These are phyloP conservation scores for Parasarocladium wereldwijsianum DNA, from an alignment of 2,329 filamentous ascomycete species.

Conservation along the genomic window DNA sequence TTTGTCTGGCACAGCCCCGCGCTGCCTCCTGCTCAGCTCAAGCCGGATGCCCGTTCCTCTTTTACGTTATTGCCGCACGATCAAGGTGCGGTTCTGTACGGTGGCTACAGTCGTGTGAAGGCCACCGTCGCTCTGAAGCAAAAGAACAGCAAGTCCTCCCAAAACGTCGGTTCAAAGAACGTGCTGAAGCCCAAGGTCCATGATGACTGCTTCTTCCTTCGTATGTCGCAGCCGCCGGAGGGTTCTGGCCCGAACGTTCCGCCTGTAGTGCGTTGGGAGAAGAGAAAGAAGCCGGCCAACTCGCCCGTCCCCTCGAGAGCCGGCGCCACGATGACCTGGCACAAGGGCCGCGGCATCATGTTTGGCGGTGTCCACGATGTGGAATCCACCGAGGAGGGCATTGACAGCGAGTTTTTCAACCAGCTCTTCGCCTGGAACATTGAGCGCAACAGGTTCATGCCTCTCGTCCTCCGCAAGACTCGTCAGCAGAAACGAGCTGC, in stretches of 20 bases:
- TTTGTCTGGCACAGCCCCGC: slow-evolving; percentile 72
- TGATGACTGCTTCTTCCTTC: slow-evolving; percentile 87
- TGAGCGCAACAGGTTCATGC: slow-evolving; percentile 90
- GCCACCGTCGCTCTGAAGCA: slow-evolving; percentile 49
- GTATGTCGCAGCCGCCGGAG: slow-evolving; percentile 56
- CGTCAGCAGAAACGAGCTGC: slow-evolving; percentile 40
- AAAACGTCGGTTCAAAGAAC: slow-evolving; percentile 49
- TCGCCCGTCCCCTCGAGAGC: slow-evolving; percentile 69
- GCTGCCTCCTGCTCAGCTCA: slow-evolving; percentile 63
- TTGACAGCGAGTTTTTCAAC: slow-evolving; percentile 97
- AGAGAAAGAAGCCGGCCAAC: slow-evolving; percentile 83
- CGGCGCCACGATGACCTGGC: slow-evolving; percentile 84
- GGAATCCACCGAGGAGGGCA: slow-evolving; percentile 81
- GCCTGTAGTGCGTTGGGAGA: slow-evolving; percentile 78
- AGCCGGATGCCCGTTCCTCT: slow-evolving; percentile 80
- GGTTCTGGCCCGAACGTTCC: slow-evolving; percentile 51
- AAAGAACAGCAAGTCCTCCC: slow-evolving; percentile 34
- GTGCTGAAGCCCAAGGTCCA: slow-evolving; percentile 78
- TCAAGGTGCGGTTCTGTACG: slow-evolving; percentile 75
- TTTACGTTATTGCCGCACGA: slow-evolving; percentile 90
- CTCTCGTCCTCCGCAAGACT: slow-evolving; percentile 60
- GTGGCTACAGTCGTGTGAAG: slow-evolving; percentile 89
- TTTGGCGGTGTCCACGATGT: slow-evolving; percentile 94
- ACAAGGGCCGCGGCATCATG: slow-evolving; percentile 82
- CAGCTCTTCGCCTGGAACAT: slow-evolving; percentile 85